Percentiles rank a stretch among this genome's conserved stretches.
phyloP scores from a whole-genome alignment of 2,329 filamentous ascomycete species.

The Aaosphaeria arxii region DNA sequence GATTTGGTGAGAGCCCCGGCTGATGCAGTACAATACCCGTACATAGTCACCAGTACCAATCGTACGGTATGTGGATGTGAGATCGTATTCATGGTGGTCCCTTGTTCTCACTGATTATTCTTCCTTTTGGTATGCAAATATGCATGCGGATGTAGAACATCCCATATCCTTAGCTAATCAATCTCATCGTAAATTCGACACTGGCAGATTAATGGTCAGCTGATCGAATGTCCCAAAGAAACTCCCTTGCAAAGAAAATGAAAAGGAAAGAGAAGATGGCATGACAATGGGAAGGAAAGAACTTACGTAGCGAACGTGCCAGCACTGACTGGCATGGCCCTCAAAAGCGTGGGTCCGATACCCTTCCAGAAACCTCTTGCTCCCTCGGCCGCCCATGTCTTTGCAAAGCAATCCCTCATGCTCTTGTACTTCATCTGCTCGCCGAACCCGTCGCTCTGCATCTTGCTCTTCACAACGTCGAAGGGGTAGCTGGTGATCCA shows the following conservation, averaged over 20 bases:
- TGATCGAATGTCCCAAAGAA: slow-evolving; percentile 3
- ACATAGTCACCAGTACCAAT: no score
- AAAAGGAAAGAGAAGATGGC: background rate
- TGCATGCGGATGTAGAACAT: no score
- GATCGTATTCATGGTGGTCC: no score
- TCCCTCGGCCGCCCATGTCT: slow-evolving; percentile 78
- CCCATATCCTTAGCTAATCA: slow-evolving; percentile 29
- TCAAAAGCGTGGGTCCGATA: slow-evolving; percentile 81
- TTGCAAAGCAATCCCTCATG: slow-evolving; percentile 86
- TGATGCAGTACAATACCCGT: no score
- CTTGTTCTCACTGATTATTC: no score
- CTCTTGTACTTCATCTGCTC: slow-evolving; percentile 66
- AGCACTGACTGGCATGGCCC: slow-evolving; percentile 95
- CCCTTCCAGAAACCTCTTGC: slow-evolving; percentile 90
- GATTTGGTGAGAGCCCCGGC: no score
- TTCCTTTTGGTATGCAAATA: no score
- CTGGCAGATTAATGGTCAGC: slow-evolving; percentile 5
- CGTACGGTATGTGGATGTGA: no score
- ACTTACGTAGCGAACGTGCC: slow-evolving; percentile 86
- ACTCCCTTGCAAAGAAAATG: background rate
- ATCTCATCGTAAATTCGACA: slow-evolving; percentile 34
- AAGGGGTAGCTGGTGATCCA: slow-evolving; percentile 95
- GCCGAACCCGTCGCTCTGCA: slow-evolving; percentile 96
- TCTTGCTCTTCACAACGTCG: slow-evolving; percentile 98
- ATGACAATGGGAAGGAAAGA: background rate